Evolutionary conservation across 805 yeast genomes (phyloP), one percentile per base, ranked within the genome.

Genomic region (Lipomyces starkeyi): DNA sequence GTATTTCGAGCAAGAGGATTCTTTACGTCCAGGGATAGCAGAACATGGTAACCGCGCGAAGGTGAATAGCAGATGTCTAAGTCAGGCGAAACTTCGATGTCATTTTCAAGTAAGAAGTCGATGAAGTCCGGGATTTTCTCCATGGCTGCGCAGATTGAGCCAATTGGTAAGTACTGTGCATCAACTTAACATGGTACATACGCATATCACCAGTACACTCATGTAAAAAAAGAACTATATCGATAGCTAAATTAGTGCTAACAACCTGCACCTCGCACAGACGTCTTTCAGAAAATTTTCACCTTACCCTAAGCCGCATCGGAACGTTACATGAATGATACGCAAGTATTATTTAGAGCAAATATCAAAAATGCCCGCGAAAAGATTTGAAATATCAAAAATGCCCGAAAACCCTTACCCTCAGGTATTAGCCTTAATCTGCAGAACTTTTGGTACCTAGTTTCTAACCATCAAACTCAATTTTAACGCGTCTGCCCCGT

Each of bases 1-100:
- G 79, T 78, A 52, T 77, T 82, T 43, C 76, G 75, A 7, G 76
- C 78, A 9, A 86, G 73, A 35, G 81, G 81, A 35, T 73, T 64
- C 53, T 22, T 14, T 7, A 37, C 62, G 2, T 14, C 22, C 56
- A 25, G 17, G 37, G 59, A n/a, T 4, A 64, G 62, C 9, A 64
- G 56, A 17, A 68, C 61, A 40, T 66, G 70, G 35, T 62, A 68
- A 6, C 71, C 69, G 2, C 60, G 57, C 56, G 62, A 63, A 7
- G 61, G 59, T 22, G 64, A 20, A 53, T 63, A 62, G 14, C 54
- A 29, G 40, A 68, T 47, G n/a, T 55, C 59, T 4, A 68, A 25
- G 20, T 22, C 13, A 9, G 66, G 65, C n/a, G 69, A 61, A n/a
- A 68, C 7, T 22, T 53, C 62, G 27, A 68, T 29, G 8, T 66